Evolutionary conservation across 2,329 filamentous ascomycete genomes (phyloP), one percentile per base, ranked within the genome.

Genomic region (Stemphylium beticola): DNA sequence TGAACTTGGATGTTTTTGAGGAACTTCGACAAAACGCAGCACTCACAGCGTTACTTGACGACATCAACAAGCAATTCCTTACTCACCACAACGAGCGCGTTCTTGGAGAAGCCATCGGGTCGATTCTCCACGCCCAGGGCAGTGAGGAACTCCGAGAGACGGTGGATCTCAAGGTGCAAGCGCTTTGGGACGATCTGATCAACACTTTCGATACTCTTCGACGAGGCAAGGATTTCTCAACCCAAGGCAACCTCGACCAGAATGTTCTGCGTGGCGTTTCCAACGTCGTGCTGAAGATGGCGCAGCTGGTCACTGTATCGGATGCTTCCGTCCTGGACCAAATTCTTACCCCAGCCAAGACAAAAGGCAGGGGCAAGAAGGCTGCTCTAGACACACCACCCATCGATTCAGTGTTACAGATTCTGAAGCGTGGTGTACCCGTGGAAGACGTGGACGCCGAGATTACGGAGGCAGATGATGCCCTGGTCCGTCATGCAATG

Each of bases 41-140:
- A 1, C 96, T 96, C 69, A 85, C 88, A 6, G 86, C 88, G 18
- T 79, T 98, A 26, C 81, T 99, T 1, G 92, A 96, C 64, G 93
- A 97, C 67, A 92, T 98, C 65, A 92, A 91, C 74, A 92, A 91
- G 53, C 95, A 99, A 67, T 98, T 99, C 77, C 87, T 90, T 66
- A 87, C 92, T n/a, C 95, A 99, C 70, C 90, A 91, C 38, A 91
- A 96, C 67, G 89, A 91, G 65, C 85, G 85, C 50, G 93, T 98
- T 15, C 82, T 99, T 40, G 86, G 87, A 10, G 93, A 97, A 74
- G 93, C 92, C 12, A 89, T 90, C 24, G 83, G 87, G 18, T 91
- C 93, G 4, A 85, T 99, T 33, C 78, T 96, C 29, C 92, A 96
- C 71, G 92, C 93, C 8, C 88, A 91, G 61, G 88, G 87, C 57